phyloP scores from a whole-genome alignment of 805 yeast species.

The Jamesozyma spencerorum region DNA sequence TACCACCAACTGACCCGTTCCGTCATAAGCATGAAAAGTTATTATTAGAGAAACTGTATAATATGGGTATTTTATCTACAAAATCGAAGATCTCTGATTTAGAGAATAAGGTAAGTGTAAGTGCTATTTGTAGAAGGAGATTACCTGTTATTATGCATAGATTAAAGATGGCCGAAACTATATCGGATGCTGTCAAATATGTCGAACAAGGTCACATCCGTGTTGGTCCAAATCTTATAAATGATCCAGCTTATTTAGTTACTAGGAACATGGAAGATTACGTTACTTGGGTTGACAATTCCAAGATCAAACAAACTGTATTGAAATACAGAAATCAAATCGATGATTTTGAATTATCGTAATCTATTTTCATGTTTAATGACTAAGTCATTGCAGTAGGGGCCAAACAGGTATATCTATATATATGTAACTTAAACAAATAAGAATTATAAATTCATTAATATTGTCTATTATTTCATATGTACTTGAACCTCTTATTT shows the following conservation, averaged over 20 bases:
- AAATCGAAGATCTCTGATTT: constrained; percentile 83
- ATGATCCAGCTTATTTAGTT: constrained; percentile 91
- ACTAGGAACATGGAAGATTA: constrained; percentile 94
- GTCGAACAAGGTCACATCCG: constrained; percentile 96
- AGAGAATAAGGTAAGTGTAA: constrained; percentile 85
- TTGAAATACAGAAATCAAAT: constrained; percentile 74
- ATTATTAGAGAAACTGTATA: constrained; percentile 74
- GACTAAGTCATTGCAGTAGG: not conserved
- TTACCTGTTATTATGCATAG: constrained; percentile 93
- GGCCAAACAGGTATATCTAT: not conserved
- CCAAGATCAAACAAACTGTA: constrained; percentile 85
- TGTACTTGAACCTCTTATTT: not conserved
- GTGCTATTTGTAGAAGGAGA: constrained; percentile 86
- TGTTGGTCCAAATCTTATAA: constrained; percentile 91
- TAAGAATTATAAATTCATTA: not conserved
- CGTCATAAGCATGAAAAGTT: constrained; percentile 83
- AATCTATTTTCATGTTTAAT: not conserved
- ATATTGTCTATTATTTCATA: not conserved
- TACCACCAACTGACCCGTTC: constrained; percentile 81
- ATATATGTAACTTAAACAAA: not conserved
- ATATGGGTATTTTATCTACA: constrained; percentile 84
- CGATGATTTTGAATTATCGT: constrained; percentile 49
- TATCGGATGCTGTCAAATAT: constrained; percentile 81
- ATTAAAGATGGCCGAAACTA: constrained; percentile 83
- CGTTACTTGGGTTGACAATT: constrained; percentile 93